Evolutionary conservation across 148 eudicot genomes (phyloP), one percentile per base, ranked within the genome.

Genomic region (Diospyros kaki): DNA sequence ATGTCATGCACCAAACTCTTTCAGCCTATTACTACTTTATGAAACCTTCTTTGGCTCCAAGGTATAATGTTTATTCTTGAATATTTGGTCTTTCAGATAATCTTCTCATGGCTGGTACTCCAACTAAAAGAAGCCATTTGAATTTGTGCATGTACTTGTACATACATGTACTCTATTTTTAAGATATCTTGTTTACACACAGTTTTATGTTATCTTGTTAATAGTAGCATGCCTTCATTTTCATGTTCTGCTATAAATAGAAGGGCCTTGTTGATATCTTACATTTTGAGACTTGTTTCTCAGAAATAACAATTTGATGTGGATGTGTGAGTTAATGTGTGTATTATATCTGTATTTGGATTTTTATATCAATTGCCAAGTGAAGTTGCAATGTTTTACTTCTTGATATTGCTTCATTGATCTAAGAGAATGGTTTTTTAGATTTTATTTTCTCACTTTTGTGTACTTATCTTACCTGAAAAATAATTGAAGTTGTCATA

Each of bases 41-140:
- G 92, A 93, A 91, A 78, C 98, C 97, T 69, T 93, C 94, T 2
- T 76, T 93, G 86, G 98, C 94, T 44, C 98, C 98, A 70, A 93
- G 91, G 98, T 93, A 86, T 64, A 55, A 71, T 59, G 60, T 15
- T 17, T 69, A 66, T 75, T 68, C 64, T 28, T 63, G 9, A 11
- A 61, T 51, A 70, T 63, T 54, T 17, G 64, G 55, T n/a, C 8
- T 45, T 45, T 51, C 8, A 10, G 2, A 66, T 28, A 11, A 38
- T 39, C 41, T 56, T 58, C 3, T 69, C 51, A 39, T 61, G 3
- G 9, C 48, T 46, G 28, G 45, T 46, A 4, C 9, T 17, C 11
- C 9, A 6, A 10, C 11, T 42, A 38, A 17, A 2, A 3, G 54
- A 28, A 66, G 43, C 61, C 71, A 43, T 55, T 18, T 64, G 28